Conservation (phyloP, 116 monocot species). For the Iris pallida region DNA sequence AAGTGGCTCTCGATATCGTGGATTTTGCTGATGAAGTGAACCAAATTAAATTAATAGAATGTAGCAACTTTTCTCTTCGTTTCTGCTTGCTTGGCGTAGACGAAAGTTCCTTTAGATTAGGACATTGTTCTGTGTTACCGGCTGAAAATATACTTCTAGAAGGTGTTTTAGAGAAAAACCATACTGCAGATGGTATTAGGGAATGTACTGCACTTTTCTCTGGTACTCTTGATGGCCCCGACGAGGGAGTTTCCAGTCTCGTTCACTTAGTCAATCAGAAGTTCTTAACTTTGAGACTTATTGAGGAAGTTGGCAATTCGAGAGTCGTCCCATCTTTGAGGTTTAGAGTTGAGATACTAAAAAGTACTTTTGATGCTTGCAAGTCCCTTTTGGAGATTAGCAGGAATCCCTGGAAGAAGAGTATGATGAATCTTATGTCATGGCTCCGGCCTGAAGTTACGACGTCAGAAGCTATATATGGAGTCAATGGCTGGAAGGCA, state of each 20-base stretch:
- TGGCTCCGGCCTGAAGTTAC: conserved; percentile 87
- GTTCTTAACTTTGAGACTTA: conserved; percentile 47
- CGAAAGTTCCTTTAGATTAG: conserved; percentile 55
- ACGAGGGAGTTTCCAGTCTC: conserved; percentile 71
- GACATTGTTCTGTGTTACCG: conserved; percentile 66
- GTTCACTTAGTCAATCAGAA: conserved; percentile 72
- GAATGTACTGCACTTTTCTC: conserved; percentile 33
- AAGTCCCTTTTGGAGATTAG: conserved; percentile 56
- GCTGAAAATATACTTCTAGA: conserved; percentile 54
- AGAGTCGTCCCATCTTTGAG: conserved; percentile 34
- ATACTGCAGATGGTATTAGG: conserved; percentile 10
- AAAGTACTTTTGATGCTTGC: conserved; percentile 62
- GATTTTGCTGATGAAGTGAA: conserved; percentile 33
- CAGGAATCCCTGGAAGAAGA: conserved; percentile 90
- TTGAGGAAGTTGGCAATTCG: conserved; percentile 25
- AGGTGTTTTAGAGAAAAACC: conserved; percentile 23
- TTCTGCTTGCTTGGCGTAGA: conserved; percentile 50
- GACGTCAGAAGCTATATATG: conserved; percentile 67
- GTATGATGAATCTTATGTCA: conserved; percentile 61
- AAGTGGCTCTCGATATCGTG: conserved; percentile 54
- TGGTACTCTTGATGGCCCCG: conserved; percentile 86
- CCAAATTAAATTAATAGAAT: conserved; percentile 23
- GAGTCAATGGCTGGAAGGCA: conserved; percentile 16
- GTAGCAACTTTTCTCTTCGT: conserved; percentile 40
- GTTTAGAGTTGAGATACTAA: conserved; percentile 67